Conservation (phyloP, 192 early-diverging fungal species). For the Backusella australiensis region DNA sequence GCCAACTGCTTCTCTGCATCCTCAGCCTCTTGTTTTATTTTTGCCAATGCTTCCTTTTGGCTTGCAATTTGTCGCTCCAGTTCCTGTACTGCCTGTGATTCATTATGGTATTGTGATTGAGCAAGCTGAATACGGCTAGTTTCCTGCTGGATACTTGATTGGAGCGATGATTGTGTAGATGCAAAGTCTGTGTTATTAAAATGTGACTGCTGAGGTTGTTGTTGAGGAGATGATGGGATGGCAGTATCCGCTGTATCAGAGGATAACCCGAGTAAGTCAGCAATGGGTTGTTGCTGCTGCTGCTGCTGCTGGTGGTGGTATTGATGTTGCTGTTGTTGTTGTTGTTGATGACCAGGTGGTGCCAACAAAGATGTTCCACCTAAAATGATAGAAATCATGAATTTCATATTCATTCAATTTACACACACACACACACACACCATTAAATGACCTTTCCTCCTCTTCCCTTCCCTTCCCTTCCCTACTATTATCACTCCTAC, state of each 20-base stretch:
- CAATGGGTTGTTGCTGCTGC: not conserved
- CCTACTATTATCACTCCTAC: not conserved
- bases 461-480: not conserved
- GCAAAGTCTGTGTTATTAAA: not conserved
- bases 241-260: not conserved
- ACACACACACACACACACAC: not conserved
- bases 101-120: slow-evolving; percentile 57
- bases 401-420: not conserved
- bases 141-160: slow-evolving; percentile 49
- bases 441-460: not conserved
- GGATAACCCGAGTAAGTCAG: not conserved
- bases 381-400: not conserved
- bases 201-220: not conserved
- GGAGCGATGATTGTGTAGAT: not conserved
- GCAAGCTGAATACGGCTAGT: slow-evolving; percentile 51
- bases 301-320: not conserved
- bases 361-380: not conserved
- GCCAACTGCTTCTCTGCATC: slow-evolving; percentile 51
- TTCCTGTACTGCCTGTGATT: slow-evolving; percentile 52
- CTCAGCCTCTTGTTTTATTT: slow-evolving; percentile 47
- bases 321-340: not conserved
- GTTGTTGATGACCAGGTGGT: not conserved
- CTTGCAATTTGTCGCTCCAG: slow-evolving; percentile 42
- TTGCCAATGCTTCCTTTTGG: slow-evolving; percentile 43
- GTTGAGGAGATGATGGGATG: not conserved